phyloP scores from a whole-genome alignment of 306 rosid genomes.

The Parietaria judaica region DNA sequence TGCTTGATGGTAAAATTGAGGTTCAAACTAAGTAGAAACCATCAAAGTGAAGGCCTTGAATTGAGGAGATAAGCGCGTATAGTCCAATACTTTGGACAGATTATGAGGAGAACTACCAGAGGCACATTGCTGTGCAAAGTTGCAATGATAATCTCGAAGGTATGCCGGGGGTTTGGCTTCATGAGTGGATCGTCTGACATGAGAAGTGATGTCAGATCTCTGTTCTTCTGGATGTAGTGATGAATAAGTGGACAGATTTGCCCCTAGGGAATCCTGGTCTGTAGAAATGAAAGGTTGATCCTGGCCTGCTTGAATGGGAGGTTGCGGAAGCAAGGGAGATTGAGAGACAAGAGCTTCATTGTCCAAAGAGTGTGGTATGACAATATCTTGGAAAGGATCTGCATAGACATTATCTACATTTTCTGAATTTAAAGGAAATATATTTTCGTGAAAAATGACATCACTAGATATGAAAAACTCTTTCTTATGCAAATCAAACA shows the following conservation, averaged over 20 bases:
- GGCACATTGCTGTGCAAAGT: not conserved
- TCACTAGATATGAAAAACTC: not conserved
- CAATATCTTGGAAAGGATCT: not conserved
- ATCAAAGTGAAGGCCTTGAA: not conserved
- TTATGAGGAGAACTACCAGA: not conserved
- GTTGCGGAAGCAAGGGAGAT: too few species aligned
- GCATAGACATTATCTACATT: too few species aligned
- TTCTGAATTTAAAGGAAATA: not conserved
- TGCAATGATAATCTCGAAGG: not conserved
- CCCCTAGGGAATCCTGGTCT: too few species aligned
- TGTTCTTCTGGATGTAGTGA: too few species aligned
- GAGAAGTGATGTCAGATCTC: too few species aligned
- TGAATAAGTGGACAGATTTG: too few species aligned
- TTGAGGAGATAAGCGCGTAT: not conserved
- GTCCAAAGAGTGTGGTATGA: not conserved
- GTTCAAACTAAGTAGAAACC: not conserved
- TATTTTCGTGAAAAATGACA: not conserved
- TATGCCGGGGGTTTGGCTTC: not conserved
- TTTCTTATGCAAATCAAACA: too few species aligned
- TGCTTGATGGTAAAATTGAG: not conserved
- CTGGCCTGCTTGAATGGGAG: too few species aligned
- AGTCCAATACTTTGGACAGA: not conserved
- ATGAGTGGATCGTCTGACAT: not conserved
- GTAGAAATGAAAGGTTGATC: too few species aligned
- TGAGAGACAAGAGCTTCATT: too few species aligned